Evolutionary conservation across 2,329 filamentous ascomycete species (phyloP).

Genomic region (Calcarisporium arbuscula): DNA sequence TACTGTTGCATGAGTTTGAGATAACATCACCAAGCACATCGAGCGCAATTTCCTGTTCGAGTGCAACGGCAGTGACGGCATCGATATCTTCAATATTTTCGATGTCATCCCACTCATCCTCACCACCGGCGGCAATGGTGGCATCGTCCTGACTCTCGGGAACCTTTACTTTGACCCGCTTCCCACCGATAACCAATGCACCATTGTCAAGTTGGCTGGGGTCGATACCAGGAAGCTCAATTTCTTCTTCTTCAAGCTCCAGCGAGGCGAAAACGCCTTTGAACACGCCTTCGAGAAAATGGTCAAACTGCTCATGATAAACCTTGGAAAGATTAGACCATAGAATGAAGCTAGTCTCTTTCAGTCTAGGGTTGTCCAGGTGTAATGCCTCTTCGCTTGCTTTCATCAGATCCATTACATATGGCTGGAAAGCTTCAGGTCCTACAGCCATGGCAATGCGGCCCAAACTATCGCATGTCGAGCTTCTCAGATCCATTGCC

Average conservation of each 20-base stretch:
- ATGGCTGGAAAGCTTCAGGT: conserved; percentile 78
- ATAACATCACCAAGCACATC: conserved; percentile 93
- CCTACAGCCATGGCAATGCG: conserved; percentile 89
- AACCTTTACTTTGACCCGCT: conserved; percentile 73
- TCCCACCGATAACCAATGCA: conserved; percentile 70
- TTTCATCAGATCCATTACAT: conserved; percentile 83
- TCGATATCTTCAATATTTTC: conserved; percentile 74
- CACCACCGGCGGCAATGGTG: conserved; percentile 47
- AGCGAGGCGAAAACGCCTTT: conserved; percentile 78
- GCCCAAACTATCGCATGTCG: conserved; percentile 87
- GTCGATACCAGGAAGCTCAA: conserved; percentile 61
- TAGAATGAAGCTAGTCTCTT: conserved; percentile 94
- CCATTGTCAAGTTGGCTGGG: conserved; percentile 62
- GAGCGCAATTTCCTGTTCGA: conserved; percentile 96
- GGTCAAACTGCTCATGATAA: conserved; percentile 76
- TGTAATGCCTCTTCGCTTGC: conserved; percentile 86
- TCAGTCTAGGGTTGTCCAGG: conserved; percentile 82
- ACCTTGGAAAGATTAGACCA: conserved; percentile 95
- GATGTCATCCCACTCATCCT: conserved; percentile 50
- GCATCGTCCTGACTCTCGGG: conserved; percentile 49
- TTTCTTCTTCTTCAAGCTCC: conserved; percentile 82
- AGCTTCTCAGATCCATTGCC: conserved; percentile 81
- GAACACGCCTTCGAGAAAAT: conserved; percentile 72
- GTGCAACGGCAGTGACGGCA: conserved; percentile 79
- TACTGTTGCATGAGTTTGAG: conserved; percentile 73